A percentile compares a stretch with the other conserved stretches of the same genome.
phyloP scores from a whole-genome alignment of 1,139 yeast genomes.

The Kodamaea plutei region DNA sequence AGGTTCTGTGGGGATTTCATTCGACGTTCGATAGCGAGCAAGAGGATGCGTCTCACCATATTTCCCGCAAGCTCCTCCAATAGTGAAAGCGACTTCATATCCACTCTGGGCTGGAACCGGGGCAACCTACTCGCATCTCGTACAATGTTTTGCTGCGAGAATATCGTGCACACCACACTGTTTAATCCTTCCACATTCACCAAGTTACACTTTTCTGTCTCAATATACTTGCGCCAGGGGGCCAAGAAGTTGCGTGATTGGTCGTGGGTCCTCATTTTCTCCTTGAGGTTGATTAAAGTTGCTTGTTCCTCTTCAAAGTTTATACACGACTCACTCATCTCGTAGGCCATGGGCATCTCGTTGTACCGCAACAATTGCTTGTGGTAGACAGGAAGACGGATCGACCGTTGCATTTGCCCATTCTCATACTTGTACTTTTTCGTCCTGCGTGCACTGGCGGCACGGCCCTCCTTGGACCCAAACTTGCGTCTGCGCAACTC shows the following conservation, averaged over 20 bases:
- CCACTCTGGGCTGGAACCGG: constrained; percentile 6
- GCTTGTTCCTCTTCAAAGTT: constrained; percentile 47
- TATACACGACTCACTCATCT: constrained; percentile 47
- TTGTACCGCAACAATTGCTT: constrained; percentile 25
- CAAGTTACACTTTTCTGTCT: constrained; percentile 4
- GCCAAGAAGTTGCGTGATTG: constrained; percentile 8
- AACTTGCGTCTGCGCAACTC: constrained; percentile 21
- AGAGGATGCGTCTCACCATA: constrained; percentile 8
- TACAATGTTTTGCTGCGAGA: constrained; percentile 7
- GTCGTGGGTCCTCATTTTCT: constrained; percentile 15
- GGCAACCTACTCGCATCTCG: constrained; percentile 1
- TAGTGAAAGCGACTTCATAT: constrained; percentile 8
- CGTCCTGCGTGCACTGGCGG: not conserved
- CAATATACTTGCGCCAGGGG: constrained; percentile 5
- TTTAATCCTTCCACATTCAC: constrained; percentile 7
- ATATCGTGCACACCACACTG: constrained; percentile 3
- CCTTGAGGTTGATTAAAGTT: constrained; percentile 18
- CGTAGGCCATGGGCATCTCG: constrained; percentile 52
- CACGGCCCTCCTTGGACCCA: not conserved
- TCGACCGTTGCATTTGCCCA: constrained; percentile 8
- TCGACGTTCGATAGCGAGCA: constrained; percentile 6
- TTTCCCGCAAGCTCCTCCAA: constrained; percentile 10
- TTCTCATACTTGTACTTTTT: constrained; percentile 7
- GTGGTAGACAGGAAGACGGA: constrained; percentile 9
- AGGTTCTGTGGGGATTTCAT: constrained; percentile 1